Conservation (phyloP, 2,329 filamentous ascomycete genomes). For the Annulohypoxylon truncatum region DNA sequence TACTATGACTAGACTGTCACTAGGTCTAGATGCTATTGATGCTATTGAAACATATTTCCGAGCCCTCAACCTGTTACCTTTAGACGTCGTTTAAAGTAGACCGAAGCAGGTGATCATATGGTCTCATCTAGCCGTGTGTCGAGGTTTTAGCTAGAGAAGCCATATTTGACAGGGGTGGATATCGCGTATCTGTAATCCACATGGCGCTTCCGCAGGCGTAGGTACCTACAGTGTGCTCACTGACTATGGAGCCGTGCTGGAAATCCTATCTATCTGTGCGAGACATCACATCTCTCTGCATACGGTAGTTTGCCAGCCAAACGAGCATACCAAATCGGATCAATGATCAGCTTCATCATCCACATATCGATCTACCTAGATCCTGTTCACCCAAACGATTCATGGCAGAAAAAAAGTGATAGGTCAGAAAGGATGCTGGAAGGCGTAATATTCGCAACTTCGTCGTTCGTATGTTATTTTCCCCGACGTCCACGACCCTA, state of each 20-base stretch:
- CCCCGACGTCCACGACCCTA: conserved; percentile 23
- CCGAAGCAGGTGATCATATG: not conserved
- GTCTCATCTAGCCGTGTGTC: conserved; percentile 12
- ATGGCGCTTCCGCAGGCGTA: conserved; percentile 30
- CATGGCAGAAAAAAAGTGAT: conserved; percentile 32
- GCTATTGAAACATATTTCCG: not conserved
- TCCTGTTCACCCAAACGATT: conserved; percentile 27
- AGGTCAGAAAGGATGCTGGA: conserved; percentile 36
- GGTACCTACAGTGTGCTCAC: conserved; percentile 20
- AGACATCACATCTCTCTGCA: conserved; percentile 42
- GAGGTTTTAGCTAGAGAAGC: conserved; percentile 2
- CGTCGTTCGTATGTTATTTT: not conserved
- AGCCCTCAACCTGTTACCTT: not conserved
- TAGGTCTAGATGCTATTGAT: not conserved
- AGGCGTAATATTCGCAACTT: no score
- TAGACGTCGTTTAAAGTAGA: not conserved
- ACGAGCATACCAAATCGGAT: conserved; percentile 38
- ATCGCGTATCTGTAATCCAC: conserved; percentile 41
- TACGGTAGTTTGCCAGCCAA: conserved; percentile 33
- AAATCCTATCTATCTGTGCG: conserved; percentile 34
- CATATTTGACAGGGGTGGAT: conserved; percentile 21
- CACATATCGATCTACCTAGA: conserved; percentile 28
- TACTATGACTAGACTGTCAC: not conserved
- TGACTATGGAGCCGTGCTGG: conserved; percentile 23
- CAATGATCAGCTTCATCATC: conserved; percentile 22